Conservation (phyloP, 2,329 filamentous ascomycete genomes). For the Endothia cerciana region DNA sequence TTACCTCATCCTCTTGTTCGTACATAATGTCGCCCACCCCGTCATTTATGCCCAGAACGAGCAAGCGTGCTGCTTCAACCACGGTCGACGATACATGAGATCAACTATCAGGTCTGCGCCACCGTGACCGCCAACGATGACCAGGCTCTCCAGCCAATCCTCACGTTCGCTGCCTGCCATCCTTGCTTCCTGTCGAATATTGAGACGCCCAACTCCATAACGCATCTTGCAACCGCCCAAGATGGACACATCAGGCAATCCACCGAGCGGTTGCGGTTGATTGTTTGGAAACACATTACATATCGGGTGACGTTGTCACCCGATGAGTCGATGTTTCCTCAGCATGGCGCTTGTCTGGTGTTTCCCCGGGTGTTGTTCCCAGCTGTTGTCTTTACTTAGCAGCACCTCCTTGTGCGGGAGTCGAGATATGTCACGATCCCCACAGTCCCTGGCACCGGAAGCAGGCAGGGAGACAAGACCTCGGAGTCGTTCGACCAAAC, state of each 20-base stretch:
- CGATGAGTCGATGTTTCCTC: slow-evolving; percentile 1
- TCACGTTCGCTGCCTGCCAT: slow-evolving; percentile 1
- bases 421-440: not conserved
- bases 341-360: slow-evolving; percentile 4
- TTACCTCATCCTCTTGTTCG: not conserved
- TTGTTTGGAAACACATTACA: slow-evolving; percentile 1
- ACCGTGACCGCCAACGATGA: not conserved
- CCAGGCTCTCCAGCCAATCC: not conserved
- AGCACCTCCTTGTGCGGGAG: not conserved
- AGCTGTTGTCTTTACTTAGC: not conserved
- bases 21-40: not conserved
- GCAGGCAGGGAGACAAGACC: not conserved
- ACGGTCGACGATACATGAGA: not conserved
- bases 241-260: slow-evolving; percentile 8
- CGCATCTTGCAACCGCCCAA: slow-evolving; percentile 20
- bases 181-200: not conserved
- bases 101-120: not conserved
- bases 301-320: slow-evolving; percentile 1
- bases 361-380: not conserved
- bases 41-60: not conserved
- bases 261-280: slow-evolving; percentile 10
- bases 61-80: not conserved
- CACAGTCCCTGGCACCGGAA: slow-evolving; percentile 9
- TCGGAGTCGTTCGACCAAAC: not conserved
- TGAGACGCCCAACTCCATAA: slow-evolving; percentile 12